Percentiles rank a stretch among this genome's conserved stretches.
Conservation (phyloP, 306 rosid genomes). For the Heteromeles arbutifolia region DNA sequence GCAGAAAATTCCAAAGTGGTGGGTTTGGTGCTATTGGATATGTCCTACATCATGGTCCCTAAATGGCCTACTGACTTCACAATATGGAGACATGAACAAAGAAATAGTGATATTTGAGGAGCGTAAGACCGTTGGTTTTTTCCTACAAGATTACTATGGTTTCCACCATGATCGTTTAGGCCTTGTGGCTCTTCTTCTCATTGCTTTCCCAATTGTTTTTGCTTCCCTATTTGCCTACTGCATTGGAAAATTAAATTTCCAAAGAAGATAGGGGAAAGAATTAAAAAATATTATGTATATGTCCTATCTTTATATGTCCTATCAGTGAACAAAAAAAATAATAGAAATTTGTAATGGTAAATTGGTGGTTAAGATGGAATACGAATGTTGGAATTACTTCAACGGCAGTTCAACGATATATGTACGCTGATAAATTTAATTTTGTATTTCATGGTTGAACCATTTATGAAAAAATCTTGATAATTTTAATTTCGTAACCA, state of each 20-base stretch:
- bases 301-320: too few species aligned
- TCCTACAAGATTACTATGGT: constrained; percentile 54
- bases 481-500: too few species aligned
- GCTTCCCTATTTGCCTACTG: constrained; percentile 62
- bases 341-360: too few species aligned
- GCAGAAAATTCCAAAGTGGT: constrained; percentile 93
- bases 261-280: constrained; percentile 42
- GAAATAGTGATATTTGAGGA: constrained; percentile 55
- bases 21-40: constrained; percentile 82
- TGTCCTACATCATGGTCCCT: constrained; percentile 80
- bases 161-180: constrained; percentile 51
- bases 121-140: constrained; percentile 37
- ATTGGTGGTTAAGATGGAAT: not conserved
- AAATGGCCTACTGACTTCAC: constrained; percentile 69
- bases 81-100: constrained; percentile 55
- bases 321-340: too few species aligned
- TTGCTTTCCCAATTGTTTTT: constrained; percentile 52
- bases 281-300: not conserved
- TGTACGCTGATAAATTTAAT: too few species aligned
- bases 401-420: too few species aligned
- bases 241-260: constrained; percentile 63
- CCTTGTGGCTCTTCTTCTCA: constrained; percentile 56
- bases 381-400: not conserved
- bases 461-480: too few species aligned
- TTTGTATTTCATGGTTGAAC: too few species aligned